Evolutionary conservation across 805 yeast genomes (phyloP).

Genomic region (Candida orba): DNA sequence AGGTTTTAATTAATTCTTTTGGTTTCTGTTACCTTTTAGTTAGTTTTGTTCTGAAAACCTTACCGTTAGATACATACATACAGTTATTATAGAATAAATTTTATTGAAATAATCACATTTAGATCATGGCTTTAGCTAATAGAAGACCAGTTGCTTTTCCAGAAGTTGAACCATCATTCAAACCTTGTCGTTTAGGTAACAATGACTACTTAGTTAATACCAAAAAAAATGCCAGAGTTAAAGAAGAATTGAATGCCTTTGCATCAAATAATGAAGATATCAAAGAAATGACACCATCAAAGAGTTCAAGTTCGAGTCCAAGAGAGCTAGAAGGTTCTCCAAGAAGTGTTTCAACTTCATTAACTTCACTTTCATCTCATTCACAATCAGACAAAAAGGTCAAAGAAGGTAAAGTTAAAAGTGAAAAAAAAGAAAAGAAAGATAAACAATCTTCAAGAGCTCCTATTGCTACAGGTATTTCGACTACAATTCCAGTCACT

Average conservation of each 20-base stretch:
- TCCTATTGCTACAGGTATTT: slow-evolving; percentile 54
- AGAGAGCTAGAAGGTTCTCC: slow-evolving; percentile 22
- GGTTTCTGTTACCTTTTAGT: background rate
- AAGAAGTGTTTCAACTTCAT: slow-evolving; percentile 16
- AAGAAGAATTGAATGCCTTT: slow-evolving; percentile 3
- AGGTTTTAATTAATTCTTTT: slow-evolving; percentile 25
- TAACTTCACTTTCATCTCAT: slow-evolving; percentile 12
- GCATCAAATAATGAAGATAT: slow-evolving; percentile 7
- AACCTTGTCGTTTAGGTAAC: slow-evolving; percentile 25
- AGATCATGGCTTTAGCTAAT: slow-evolving; percentile 55
- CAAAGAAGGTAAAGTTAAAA: slow-evolving; percentile 15
- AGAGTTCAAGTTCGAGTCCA: slow-evolving; percentile 19
- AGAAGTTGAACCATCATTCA: slow-evolving; percentile 26
- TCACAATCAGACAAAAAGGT: slow-evolving; percentile 3
- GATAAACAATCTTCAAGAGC: slow-evolving; percentile 21
- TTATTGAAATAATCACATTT: background rate
- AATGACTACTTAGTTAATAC: slow-evolving; percentile 9
- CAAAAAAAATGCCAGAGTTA: slow-evolving; percentile 1
- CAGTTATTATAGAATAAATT: background rate
- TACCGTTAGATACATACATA: background rate
- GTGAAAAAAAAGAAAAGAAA: slow-evolving; percentile 16
- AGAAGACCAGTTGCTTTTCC: slow-evolving; percentile 57
- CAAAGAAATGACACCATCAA: slow-evolving; percentile 22
- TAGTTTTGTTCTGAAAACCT: background rate
- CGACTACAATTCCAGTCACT: slow-evolving; percentile 74